These are phyloP conservation scores for Theobroma grandiflorum DNA, from an alignment of 441 rosid species.

Conservation along the genomic window DNA sequence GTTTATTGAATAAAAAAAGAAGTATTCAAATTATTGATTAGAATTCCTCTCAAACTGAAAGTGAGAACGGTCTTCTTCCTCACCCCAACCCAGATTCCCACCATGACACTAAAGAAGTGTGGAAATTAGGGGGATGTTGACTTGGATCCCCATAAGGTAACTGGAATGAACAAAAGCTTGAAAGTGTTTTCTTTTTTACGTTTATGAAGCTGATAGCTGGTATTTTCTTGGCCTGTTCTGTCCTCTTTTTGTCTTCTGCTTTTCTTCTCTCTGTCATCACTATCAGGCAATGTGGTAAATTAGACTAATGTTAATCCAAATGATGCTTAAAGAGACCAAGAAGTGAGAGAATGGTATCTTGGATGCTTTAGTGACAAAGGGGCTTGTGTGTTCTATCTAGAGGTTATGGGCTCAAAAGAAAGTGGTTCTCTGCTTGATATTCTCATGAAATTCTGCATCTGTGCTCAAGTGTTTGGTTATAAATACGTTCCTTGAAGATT, in stretches of 20 bases:
- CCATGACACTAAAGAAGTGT: not conserved
- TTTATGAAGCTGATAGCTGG: not conserved
- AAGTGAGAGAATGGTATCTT: not conserved
- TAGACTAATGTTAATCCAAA: not conserved
- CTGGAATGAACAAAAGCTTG: slow-evolving; percentile 5
- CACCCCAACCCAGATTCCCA: not conserved
- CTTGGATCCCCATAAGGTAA: not conserved
- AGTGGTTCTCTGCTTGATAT: not conserved
- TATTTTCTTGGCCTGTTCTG: not conserved
- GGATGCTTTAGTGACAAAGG: not conserved
- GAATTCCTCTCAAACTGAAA: not conserved
- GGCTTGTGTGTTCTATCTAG: not conserved
- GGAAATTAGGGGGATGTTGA: not conserved
- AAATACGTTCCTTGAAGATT: not conserved
- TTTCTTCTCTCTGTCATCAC: not conserved
- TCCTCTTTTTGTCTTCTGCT: not conserved
- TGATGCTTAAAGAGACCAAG: not conserved
- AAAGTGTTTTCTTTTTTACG: not conserved
- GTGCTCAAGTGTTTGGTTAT: not conserved
- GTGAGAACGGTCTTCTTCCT: not conserved
- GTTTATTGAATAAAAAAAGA: not conserved
- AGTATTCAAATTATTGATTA: not conserved
- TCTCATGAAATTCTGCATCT: not conserved
- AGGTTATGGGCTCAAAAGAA: not conserved
- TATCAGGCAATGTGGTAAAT: not conserved